Evolutionary conservation across 2,329 filamentous ascomycete genomes (phyloP), one percentile per base, ranked within the genome.

Genomic region (Aspergillus hortae): DNA sequence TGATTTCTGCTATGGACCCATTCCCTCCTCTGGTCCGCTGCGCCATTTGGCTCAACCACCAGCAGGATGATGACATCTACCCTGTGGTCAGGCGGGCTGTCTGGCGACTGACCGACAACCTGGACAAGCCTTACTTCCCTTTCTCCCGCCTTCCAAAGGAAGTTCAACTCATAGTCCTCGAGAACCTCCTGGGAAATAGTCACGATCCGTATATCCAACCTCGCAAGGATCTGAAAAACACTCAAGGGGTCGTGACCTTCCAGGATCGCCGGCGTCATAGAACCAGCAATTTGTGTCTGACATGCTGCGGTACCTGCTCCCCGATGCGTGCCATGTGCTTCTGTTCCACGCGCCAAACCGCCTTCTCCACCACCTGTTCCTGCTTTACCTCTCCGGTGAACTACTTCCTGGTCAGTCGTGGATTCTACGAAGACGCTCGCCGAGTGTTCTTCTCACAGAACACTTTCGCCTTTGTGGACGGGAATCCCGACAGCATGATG

Each of bases 131-230:
- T 11, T 15, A 53, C 1, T 67, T 67, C 45, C 56, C 51, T 3
- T 67, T 61, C 41, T 48, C 52, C 21, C 42, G 52, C 21, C 57
- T 67, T 7, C 65, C 65, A 7, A 60, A 60, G 35, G 65, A 67
- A 48, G 43, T 67, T 2, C 64, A 67, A 41, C 49, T 59, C n/a
- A 55, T 65, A 48, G 48, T 64, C 15, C 53, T 65, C 12, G 56
- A 62, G 15, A 21, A 55, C 19, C 35, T 59, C 7, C 44, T 67
- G 25, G 44, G 53, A 32, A 44, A 54, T 25, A 53, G 49, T 7
- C 49, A 41, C 19, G 56, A 60, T 50, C 59, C 56, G 7, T 54
- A 43, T 48, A 41, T 60, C 17, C 46, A 49, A 19, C 25, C 25
- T n/a, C 19, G 38, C 2, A 55, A 53, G 6, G 38, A 27, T 27